These are phyloP conservation scores for Rhododendron ovatum DNA, from an alignment of 148 eudicot species.

Conservation along the genomic window DNA sequence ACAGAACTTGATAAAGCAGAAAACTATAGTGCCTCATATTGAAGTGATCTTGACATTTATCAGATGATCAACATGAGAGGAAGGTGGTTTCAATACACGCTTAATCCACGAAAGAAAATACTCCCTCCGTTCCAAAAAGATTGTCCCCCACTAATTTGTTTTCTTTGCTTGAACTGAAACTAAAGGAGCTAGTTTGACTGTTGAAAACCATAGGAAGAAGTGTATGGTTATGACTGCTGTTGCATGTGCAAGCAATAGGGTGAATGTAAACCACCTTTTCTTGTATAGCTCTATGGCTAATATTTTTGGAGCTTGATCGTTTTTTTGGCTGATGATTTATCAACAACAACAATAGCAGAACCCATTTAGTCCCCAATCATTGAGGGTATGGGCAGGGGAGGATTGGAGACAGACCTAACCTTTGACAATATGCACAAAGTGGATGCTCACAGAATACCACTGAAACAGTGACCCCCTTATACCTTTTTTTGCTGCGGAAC, in stretches of 20 bases:
- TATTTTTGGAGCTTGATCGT: neutral
- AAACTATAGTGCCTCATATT: slow-evolving; percentile 4
- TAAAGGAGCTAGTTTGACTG: neutral
- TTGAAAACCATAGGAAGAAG: neutral
- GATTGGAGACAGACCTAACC: too few relatives aligned
- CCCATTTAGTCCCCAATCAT: too few relatives aligned
- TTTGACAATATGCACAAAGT: too few relatives aligned
- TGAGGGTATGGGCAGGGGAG: too few relatives aligned
- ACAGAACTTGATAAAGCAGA: slow-evolving; percentile 31
- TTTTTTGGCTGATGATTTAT: neutral
- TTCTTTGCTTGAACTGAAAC: neutral
- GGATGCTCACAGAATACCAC: too few relatives aligned
- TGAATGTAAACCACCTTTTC: neutral
- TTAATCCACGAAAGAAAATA: neutral
- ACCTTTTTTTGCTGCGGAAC: too few relatives aligned
- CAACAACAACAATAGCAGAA: too few relatives aligned
- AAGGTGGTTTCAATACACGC: neutral
- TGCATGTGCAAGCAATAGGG: neutral
- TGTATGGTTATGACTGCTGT: neutral
- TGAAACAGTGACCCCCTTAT: too few relatives aligned
- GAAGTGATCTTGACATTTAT: neutral
- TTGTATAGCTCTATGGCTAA: neutral
- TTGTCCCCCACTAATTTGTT: neutral
- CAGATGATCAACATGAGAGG: neutral
- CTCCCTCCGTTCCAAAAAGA: neutral